phyloP scores from a whole-genome alignment of 1,284 basidiomycete genomes.

The Cystobasidium slooffiae region DNA sequence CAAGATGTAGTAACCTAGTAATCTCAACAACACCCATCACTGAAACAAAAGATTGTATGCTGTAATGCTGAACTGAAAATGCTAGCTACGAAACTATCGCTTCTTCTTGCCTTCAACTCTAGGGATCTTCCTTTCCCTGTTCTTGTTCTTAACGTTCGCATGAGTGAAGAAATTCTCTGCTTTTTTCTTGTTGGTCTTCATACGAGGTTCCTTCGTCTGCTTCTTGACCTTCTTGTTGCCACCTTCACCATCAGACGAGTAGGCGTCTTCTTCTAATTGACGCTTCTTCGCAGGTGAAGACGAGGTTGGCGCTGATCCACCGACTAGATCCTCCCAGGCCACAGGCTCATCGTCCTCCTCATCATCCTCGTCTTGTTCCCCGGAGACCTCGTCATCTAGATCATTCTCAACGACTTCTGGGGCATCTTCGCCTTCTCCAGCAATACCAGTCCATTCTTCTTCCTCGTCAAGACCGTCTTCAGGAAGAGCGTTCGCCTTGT shows the following conservation, averaged over 20 bases:
- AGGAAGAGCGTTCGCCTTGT: conserved; percentile 52
- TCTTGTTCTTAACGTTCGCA: conserved; percentile 52
- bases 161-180: conserved; percentile 82
- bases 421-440: conserved; percentile 59
- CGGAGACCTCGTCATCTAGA: conserved; percentile 42
- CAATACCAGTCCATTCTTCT: conserved; percentile 55
- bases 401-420: conserved; percentile 54
- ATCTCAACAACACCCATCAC: conserved; percentile 1
- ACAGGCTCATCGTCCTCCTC: conserved; percentile 48
- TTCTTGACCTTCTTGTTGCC: conserved; percentile 8
- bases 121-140: conserved; percentile 38
- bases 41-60: not conserved
- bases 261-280: conserved; percentile 46
- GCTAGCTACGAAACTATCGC: conserved; percentile 8
- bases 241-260: conserved; percentile 45
- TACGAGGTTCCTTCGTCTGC: conserved; percentile 68
- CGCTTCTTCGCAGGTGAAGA: conserved; percentile 44
- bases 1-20: not conserved
- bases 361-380: conserved; percentile 45
- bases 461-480: conserved; percentile 53
- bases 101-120: conserved; percentile 25
- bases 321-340: conserved; percentile 37
- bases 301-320: conserved; percentile 34
- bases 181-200: conserved; percentile 93
- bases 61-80: not conserved